Evolutionary conservation across 768 basidiomycete genomes (phyloP).

Genomic region (Sistotremastrum suecicum): DNA sequence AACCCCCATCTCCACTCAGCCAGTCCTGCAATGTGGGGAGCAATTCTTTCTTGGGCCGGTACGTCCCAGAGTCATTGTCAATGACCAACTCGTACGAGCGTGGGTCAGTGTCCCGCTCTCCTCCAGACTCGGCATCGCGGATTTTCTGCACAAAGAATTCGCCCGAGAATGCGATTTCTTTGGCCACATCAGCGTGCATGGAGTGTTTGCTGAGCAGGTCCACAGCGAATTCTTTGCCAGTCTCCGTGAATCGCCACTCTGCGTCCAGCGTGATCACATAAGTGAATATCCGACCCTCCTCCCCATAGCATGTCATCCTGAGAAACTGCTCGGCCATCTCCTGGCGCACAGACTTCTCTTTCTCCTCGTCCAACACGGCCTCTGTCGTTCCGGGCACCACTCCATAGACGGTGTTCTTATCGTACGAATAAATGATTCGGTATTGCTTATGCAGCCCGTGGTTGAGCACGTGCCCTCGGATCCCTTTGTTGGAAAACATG

Average conservation of each 20-base stretch:
- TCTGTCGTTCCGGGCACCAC: constrained; percentile 6
- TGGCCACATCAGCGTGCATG: constrained; percentile 30
- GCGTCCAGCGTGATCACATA: constrained; percentile 31
- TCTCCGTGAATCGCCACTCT: constrained; percentile 31
- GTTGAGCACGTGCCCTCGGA: constrained; percentile 24
- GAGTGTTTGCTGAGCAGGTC: constrained; percentile 31
- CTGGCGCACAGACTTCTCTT: background rate
- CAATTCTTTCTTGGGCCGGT: constrained; percentile 26
- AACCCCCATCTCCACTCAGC: constrained; percentile 18
- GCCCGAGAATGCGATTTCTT: constrained; percentile 29
- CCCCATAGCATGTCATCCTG: constrained; percentile 26
- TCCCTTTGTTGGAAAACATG: constrained; percentile 24
- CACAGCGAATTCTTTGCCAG: constrained; percentile 28
- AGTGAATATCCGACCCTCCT: constrained; percentile 28
- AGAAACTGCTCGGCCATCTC: constrained; percentile 24
- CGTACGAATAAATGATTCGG: constrained; percentile 24
- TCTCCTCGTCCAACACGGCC: constrained; percentile 8
- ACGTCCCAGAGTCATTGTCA: constrained; percentile 34
- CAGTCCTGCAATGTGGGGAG: constrained; percentile 23
- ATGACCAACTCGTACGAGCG: constrained; percentile 29
- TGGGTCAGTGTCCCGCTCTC: constrained; percentile 14
- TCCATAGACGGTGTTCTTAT: constrained; percentile 23
- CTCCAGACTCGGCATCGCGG: constrained; percentile 6
- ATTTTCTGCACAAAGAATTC: constrained; percentile 23
- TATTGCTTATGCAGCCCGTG: constrained; percentile 27